Base-by-base conservation (phyloP, 805 yeast species). In the Candida tammaniensis region DNA sequence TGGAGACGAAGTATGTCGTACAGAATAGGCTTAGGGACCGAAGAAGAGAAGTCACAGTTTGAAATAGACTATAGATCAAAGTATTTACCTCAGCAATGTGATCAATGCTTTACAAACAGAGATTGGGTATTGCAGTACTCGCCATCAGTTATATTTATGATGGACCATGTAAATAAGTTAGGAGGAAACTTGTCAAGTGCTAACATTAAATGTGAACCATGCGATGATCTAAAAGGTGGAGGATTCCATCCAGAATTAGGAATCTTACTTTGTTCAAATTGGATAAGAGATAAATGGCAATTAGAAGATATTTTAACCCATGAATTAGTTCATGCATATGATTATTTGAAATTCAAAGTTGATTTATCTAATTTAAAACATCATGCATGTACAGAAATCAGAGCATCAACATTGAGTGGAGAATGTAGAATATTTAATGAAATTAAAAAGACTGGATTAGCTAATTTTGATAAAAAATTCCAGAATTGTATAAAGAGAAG, bases 301-400 rank as follows among this genome's bases (percentile, higher is more conserved):
- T 59, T 88, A 38, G 97, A 91, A 54, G 98, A 93, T 51, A 86
- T 95, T 0, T 61, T 93, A 43, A 74, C 97, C 2, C 98, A 93
- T 55, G 98, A 93, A 54, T 68, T 93, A 56, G 79, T 93, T 21
- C 98, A 93, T 59, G 93, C 88, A 42, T 93, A 86, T 59, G 98
- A 93, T 60, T 81, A 88, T 52, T 67, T 86, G 44, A 82, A 87
- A 57, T 93, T 93, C 68, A 68, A 86, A 35, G 88, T 93, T 2
- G 86, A 93, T 57, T 84, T 96, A 83, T 52, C 72, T 36, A 78
- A 91, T 57, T 64, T 93, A 52, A 76, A 78, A 51, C 98, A 93
- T 54, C 98, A 91, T 55, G 98, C 98, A 1, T 93, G 98, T 57
- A 82, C 97, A 1, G 98, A 93, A 58, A 86, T 93, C 33, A 71